Evolutionary conservation across 2,329 filamentous ascomycete species (phyloP), one percentile per base, ranked within the genome.

Genomic region (Penicillium sumatraense): DNA sequence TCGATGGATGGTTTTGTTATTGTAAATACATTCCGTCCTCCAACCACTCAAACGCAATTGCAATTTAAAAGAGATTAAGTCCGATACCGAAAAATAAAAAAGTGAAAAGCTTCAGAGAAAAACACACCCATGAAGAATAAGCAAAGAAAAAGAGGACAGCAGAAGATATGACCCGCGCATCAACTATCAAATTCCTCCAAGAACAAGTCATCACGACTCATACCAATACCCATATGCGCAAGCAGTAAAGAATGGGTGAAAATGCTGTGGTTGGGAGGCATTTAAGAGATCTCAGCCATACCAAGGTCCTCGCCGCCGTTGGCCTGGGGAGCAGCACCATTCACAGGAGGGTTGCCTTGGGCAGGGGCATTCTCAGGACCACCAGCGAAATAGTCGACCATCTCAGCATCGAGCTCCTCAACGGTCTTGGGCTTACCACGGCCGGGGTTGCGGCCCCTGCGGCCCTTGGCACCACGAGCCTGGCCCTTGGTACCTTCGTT

Each of bases 391-490:
- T 99, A 99, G 75, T 98, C 95, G 18, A 86, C 88, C 95, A 99
- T 99, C 75, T 99, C 95, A 4, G 91, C 92, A 74, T 99, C 95
- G 23, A 99, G 86, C 79, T 99, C 93, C 73, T 96, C 93, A 1
- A 89, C 87, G 0, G 92, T 96, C 89, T 98, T 98, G 80, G 82
- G 78, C 77, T 86, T 96, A 81, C 69, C 87, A 78, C 64, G 89
- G 82, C 67, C 89, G 62, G 83, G 80, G 68, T 80, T 88, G 64
- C 87, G 86, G 50, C 76, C 80, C 26, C 38, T 41, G 42, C 53
- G 56, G 59, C 80, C 80, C 26, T 46, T 46, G 26, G 26, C 27
- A n/a, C 23, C 40, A 7, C 40, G 21, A 20, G 23, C 40, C 14
- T 44, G 40, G 11, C 40, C 40, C 40, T 44, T 44, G 10, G 38